Percentiles rank a stretch among this genome's conserved stretches.
Evolutionary conservation across 495 filamentous ascomycete genomes (phyloP).

Genomic region (Xylaria venustula): DNA sequence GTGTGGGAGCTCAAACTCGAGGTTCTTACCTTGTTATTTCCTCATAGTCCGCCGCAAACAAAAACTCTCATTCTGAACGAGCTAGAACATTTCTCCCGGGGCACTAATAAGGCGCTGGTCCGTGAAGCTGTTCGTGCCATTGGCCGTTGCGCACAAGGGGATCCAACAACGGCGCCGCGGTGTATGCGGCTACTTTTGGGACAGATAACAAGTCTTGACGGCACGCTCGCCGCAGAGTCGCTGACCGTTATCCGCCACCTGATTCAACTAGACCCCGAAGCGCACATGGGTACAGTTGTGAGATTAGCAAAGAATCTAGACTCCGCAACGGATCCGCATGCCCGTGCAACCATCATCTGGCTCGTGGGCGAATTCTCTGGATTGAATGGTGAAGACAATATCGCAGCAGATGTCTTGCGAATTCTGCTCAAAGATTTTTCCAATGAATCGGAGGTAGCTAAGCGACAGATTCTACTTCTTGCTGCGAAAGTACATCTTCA

Average conservation of each 20-base stretch:
- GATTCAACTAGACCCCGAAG: constrained; percentile 82
- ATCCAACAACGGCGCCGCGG: constrained; percentile 63
- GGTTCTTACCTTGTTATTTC: constrained; percentile 83
- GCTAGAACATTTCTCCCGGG: constrained; percentile 84
- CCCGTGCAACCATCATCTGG: constrained; percentile 93
- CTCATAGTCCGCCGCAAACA: constrained; percentile 68
- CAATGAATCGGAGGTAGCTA: constrained; percentile 79
- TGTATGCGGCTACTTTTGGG: constrained; percentile 79
- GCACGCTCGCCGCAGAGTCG: constrained; percentile 83
- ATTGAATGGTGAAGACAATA: constrained; percentile 72
- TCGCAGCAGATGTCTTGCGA: constrained; percentile 90
- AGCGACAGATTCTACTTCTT: constrained; percentile 86
- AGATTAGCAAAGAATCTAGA: constrained; percentile 91
- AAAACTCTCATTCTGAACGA: constrained; percentile 88
- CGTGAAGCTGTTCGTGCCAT: constrained; percentile 88
- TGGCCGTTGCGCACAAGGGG: constrained; percentile 84
- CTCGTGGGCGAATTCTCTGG: constrained; percentile 93
- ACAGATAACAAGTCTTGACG: constrained; percentile 81
- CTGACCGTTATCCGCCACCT: constrained; percentile 92
- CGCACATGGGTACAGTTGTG: constrained; percentile 76
- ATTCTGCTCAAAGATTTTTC: constrained; percentile 82
- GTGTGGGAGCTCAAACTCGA: constrained; percentile 92
- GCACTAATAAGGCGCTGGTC: constrained; percentile 72
- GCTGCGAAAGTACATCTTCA: constrained; percentile 95
- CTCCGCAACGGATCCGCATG: constrained; percentile 75